Conservation (phyloP, 306 rosid species). For the Rosa multiflora region DNA sequence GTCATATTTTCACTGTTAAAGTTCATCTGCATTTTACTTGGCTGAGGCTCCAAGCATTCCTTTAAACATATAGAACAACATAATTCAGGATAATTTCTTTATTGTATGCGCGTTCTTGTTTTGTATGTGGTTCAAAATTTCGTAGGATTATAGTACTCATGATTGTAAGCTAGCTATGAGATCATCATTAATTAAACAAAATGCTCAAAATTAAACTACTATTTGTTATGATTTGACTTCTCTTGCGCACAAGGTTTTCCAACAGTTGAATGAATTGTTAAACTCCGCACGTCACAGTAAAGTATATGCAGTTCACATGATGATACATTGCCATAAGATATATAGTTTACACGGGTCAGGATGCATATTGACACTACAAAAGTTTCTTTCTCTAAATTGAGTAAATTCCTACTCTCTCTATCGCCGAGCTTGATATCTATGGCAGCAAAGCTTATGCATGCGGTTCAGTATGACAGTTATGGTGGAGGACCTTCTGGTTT, state of each 20-base stretch:
- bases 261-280: background rate
- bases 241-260: background rate
- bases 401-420: background rate
- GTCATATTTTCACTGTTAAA: background rate
- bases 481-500: constrained; percentile 63
- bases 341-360: background rate
- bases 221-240: background rate
- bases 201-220: background rate
- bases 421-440: constrained; percentile 18
- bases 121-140: background rate
- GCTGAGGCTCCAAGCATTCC: background rate
- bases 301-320: background rate
- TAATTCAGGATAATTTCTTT: background rate
- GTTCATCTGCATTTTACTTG: background rate
- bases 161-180: background rate
- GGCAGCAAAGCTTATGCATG: constrained; percentile 59
- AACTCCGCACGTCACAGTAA: background rate
- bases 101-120: background rate
- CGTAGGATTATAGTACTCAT: background rate
- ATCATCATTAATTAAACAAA: background rate
- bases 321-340: background rate
- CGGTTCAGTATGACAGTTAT: constrained; percentile 53
- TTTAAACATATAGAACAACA: background rate
- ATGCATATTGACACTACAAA: background rate
- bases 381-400: background rate